Conservation (phyloP, 495 filamentous ascomycete genomes). For the Pyrenopolyporus hunteri region DNA sequence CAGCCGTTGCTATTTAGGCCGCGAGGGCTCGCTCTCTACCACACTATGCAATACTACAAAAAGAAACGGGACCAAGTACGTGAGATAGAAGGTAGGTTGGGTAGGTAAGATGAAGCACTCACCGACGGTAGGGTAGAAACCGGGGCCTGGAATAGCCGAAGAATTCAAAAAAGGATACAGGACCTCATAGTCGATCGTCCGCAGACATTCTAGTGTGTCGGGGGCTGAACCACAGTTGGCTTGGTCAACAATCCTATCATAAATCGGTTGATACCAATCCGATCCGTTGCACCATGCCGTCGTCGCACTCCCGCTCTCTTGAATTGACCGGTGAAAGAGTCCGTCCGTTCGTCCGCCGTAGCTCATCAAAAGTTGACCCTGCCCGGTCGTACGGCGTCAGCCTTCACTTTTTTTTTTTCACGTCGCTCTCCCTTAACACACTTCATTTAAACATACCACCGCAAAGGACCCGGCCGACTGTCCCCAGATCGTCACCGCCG, state of each 20-base stretch:
- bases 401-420: background rate
- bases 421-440: background rate
- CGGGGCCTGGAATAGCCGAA: conserved; percentile 27
- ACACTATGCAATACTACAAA: background rate
- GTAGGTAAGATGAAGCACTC: too few relatives aligned
- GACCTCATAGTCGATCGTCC: conserved; percentile 40
- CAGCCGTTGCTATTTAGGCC: background rate
- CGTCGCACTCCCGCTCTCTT: conserved; percentile 51
- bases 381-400: background rate
- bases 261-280: conserved; percentile 48
- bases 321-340: conserved; percentile 60
- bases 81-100: background rate
- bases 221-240: conserved; percentile 47
- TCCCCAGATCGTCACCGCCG: conserved; percentile 48
- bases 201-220: conserved; percentile 53
- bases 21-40: too few relatives aligned
- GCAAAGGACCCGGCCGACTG: conserved; percentile 47
- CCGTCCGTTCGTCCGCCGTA: conserved; percentile 51
- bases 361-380: conserved; percentile 44
- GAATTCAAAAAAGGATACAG: conserved; percentile 40
- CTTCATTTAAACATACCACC: conserved; percentile 33
- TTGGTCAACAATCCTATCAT: conserved; percentile 49
- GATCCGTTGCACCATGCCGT: conserved; percentile 44
- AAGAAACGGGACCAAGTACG: background rate
- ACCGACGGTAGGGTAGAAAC: conserved; percentile 52